Conservation (phyloP, 83 land plant species). For the Isoetes engelmannii region DNA sequence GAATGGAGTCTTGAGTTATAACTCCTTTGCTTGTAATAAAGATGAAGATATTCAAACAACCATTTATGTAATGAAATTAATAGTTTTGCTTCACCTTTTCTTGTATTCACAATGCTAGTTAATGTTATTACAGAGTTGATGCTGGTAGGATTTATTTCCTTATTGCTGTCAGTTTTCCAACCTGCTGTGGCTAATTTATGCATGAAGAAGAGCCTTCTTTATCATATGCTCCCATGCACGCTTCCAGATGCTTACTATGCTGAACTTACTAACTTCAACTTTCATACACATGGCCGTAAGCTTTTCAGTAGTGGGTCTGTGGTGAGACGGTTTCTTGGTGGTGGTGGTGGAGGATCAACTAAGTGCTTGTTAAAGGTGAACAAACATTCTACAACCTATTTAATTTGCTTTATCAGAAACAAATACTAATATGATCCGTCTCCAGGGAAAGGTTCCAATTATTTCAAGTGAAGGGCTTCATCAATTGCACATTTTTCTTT, state of each 20-base stretch:
- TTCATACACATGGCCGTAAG: neutral
- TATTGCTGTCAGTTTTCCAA: slow-evolving; percentile 35
- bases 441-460: slow-evolving; percentile 44
- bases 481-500: slow-evolving; percentile 58
- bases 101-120: neutral
- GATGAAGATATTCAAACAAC: neutral
- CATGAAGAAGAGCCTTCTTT: slow-evolving; percentile 25
- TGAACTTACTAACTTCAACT: neutral
- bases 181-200: slow-evolving; percentile 36
- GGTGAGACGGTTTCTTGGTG: neutral
- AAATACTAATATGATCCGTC: neutral
- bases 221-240: slow-evolving; percentile 13
- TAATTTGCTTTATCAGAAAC: neutral
- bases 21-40: too few relatives aligned
- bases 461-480: slow-evolving; percentile 43
- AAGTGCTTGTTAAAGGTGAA: neutral
- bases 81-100: neutral
- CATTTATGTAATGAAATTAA: neutral
- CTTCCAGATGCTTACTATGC: neutral
- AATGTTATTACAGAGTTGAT: slow-evolving; percentile 37
- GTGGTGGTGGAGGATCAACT: neutral
- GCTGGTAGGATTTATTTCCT: slow-evolving; percentile 61
- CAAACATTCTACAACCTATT: neutral
- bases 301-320: neutral
- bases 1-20: too few relatives aligned